Conservation (phyloP, 371 early-diverging fungal species). For the Dinochytrium kinnereticum region DNA sequence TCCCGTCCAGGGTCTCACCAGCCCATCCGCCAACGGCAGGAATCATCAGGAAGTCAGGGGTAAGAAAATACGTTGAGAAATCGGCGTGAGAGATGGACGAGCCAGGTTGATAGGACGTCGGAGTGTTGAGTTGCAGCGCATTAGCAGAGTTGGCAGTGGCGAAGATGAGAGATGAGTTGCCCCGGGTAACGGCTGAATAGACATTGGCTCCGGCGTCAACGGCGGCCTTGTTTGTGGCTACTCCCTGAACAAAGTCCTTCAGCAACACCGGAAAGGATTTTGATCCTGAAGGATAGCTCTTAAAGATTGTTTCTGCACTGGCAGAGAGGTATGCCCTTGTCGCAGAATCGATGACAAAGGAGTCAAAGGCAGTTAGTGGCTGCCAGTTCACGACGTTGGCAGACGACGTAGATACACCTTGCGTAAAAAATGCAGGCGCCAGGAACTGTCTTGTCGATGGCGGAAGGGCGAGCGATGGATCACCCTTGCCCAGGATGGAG, state of each 20-base stretch:
- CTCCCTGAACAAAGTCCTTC: conserved; percentile 24
- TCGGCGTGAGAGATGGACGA: conserved; percentile 63
- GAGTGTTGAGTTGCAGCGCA: conserved; percentile 28
- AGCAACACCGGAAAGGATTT: conserved; percentile 11
- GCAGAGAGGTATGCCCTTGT: neutral
- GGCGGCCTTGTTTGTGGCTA: conserved; percentile 35
- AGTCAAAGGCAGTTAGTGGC: conserved; percentile 34
- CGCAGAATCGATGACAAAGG: conserved; percentile 15
- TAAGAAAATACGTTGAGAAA: conserved; percentile 41
- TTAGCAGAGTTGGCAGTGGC: conserved; percentile 26
- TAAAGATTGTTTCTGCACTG: conserved; percentile 8
- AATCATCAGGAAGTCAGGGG: conserved; percentile 65
- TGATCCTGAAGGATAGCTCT: neutral
- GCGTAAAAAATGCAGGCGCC: conserved; percentile 34
- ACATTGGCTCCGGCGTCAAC: conserved; percentile 22
- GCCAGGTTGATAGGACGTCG: conserved; percentile 48
- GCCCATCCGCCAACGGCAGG: conserved; percentile 29
- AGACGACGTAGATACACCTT: conserved; percentile 23
- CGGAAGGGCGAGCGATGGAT: conserved; percentile 5
- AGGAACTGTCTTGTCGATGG: conserved; percentile 25
- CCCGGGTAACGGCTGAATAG: conserved; percentile 15
- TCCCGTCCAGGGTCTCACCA: conserved; percentile 33
- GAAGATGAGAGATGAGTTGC: conserved; percentile 14
- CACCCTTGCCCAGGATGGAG: conserved; percentile 8
- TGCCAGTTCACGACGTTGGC: conserved; percentile 30